Conservation (phyloP, 495 filamentous ascomycete species). For the Tuber umbilicatum region DNA sequence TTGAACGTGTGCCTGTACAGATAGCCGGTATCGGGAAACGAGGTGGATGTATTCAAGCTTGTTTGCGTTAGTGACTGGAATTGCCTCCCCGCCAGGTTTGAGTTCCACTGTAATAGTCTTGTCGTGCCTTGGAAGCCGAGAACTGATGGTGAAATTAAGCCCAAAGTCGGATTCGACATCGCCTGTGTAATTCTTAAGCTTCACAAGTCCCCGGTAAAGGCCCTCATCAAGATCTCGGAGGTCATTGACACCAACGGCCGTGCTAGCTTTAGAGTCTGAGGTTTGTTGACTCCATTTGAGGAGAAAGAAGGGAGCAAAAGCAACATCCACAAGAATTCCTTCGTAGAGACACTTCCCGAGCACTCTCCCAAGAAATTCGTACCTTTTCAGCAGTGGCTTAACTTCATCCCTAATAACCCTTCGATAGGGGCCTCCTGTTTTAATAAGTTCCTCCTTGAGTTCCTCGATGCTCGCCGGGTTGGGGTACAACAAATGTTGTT, state of each 20-base stretch:
- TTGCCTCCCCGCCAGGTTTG: conserved; percentile 65
- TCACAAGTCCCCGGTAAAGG: conserved; percentile 81
- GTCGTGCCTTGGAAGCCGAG: conserved; percentile 58
- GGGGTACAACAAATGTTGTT: conserved; percentile 82
- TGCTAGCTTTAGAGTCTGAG: conserved; percentile 53
- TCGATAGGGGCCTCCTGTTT: conserved; percentile 51
- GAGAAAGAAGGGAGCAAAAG: conserved; percentile 92
- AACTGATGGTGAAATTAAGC: conserved; percentile 84
- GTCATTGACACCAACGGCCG: conserved; percentile 78
- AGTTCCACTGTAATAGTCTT: conserved; percentile 65
- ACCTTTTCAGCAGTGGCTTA: conserved; percentile 60
- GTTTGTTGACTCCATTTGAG: conserved; percentile 63
- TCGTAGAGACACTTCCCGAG: conserved; percentile 98
- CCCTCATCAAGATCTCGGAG: conserved; percentile 85
- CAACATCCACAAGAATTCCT: conserved; percentile 88
- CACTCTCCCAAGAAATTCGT: conserved; percentile 86
- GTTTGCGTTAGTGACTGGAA: conserved; percentile 83
- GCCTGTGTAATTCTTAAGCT: conserved; percentile 79
- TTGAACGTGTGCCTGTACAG: conserved; percentile 66
- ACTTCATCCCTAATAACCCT: conserved; percentile 49
- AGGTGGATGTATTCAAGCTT: conserved; percentile 88
- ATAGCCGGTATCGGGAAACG: conserved; percentile 77
- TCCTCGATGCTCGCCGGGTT: conserved; percentile 77
- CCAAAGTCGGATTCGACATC: conserved; percentile 70
- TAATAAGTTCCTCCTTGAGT: conserved; percentile 53